Evolutionary conservation across 2,329 filamentous ascomycete genomes (phyloP).

Genomic region (Malbranchea zuffiana): DNA sequence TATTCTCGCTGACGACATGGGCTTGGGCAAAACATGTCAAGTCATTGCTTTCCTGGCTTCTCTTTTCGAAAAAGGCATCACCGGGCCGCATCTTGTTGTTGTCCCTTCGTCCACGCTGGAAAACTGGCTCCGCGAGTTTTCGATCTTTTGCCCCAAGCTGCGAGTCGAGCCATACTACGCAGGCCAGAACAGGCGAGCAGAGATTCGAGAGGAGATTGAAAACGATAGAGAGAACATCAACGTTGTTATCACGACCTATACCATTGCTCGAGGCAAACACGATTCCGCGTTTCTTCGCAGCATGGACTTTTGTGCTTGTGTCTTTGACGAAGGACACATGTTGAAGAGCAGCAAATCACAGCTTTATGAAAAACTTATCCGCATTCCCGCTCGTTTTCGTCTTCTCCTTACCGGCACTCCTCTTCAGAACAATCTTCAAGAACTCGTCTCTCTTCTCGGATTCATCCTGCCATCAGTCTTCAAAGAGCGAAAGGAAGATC

Average conservation of each 20-base stretch:
- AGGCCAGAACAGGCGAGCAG: slow-evolving; percentile 53
- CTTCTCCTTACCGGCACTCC: slow-evolving; percentile 84
- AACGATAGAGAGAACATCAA: slow-evolving; percentile 55
- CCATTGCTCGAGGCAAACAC: slow-evolving; percentile 49
- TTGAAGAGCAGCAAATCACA: slow-evolving; percentile 80
- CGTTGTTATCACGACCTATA: slow-evolving; percentile 62
- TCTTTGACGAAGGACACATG: slow-evolving; percentile 92
- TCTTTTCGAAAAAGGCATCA: slow-evolving; percentile 56
- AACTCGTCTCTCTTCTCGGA: slow-evolving; percentile 79
- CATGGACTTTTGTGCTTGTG: slow-evolving; percentile 48
- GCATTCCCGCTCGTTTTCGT: slow-evolving; percentile 70
- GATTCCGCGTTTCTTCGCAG: slow-evolving; percentile 54
- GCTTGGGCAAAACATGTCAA: slow-evolving; percentile 86
- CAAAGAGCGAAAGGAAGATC: slow-evolving; percentile 59
- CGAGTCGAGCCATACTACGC: slow-evolving; percentile 65
- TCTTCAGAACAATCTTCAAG: slow-evolving; percentile 89
- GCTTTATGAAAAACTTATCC: slow-evolving; percentile 66
- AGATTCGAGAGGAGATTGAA: slow-evolving; percentile 57
- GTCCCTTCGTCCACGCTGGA: slow-evolving; percentile 89
- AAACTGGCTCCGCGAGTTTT: slow-evolving; percentile 89
- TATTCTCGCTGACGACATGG: slow-evolving; percentile 97
- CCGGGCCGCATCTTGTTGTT: slow-evolving; percentile 70
- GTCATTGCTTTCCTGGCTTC: slow-evolving; percentile 86
- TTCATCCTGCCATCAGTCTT: slow-evolving; percentile 89
- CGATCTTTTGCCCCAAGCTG: slow-evolving; percentile 69